These are phyloP conservation scores for Ailanthus altissimus DNA, from an alignment of 345 rosid species.

Conservation along the genomic window DNA sequence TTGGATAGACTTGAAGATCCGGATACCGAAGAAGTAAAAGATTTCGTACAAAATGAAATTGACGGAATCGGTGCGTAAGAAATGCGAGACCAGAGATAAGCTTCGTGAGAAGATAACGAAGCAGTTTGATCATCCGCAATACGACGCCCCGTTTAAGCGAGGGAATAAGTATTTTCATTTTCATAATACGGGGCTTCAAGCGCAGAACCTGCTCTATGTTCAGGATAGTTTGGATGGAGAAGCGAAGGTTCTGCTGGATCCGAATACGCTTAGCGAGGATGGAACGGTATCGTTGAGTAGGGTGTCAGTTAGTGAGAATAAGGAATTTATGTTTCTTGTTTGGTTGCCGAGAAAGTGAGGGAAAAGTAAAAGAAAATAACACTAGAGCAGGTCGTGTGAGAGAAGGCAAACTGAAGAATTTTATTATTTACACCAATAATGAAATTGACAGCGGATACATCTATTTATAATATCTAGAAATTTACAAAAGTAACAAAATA, in stretches of 20 bases:
- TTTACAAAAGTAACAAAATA: no score
- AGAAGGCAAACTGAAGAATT: no score
- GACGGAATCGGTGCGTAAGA: constrained; percentile 57
- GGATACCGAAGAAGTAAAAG: constrained; percentile 73
- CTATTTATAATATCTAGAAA: no score
- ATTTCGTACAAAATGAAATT: constrained; percentile 65
- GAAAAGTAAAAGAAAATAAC: no score
- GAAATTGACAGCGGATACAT: no score
- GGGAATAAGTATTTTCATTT: constrained; percentile 76
- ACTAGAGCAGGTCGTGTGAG: no score
- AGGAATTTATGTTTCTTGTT: no score
- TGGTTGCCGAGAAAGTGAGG: no score
- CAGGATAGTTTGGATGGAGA: constrained; percentile 81
- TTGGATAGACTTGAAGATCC: constrained; percentile 85
- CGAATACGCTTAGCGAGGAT: constrained; percentile 77
- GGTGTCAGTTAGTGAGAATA: constrained; percentile 54
- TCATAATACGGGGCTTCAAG: constrained; percentile 87
- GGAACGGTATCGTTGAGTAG: constrained; percentile 74
- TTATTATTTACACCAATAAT: no score
- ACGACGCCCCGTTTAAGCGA: constrained; percentile 61
- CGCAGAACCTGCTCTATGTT: constrained; percentile 71
- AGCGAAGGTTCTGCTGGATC: constrained; percentile 84
- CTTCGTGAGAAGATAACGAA: constrained; percentile 61
- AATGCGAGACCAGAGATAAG: constrained; percentile 60
- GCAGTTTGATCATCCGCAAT: constrained; percentile 81